Conservation (phyloP, 192 early-diverging fungal genomes). For the Funneliformis mosseae region DNA sequence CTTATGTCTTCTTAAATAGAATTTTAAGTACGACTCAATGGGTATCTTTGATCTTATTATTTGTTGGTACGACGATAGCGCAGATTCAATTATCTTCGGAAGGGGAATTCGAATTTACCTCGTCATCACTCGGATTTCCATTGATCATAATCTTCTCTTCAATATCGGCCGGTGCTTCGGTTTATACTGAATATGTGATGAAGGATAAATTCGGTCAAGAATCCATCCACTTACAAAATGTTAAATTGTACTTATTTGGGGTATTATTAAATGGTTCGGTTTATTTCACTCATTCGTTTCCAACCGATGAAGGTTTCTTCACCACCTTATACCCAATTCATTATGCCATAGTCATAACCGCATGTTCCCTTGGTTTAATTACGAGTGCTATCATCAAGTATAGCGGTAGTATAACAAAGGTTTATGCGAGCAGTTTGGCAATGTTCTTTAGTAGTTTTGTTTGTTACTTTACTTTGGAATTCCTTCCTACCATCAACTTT, state of each 20-base stretch:
- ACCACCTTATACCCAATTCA: slow-evolving; percentile 39
- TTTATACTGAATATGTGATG: slow-evolving; percentile 49
- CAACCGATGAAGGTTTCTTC: slow-evolving; percentile 31
- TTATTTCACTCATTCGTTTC: slow-evolving; percentile 33
- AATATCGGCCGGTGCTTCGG: slow-evolving; percentile 41
- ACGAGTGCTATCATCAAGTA: slow-evolving; percentile 48
- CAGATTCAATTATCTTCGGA: slow-evolving; percentile 39
- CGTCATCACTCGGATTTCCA: slow-evolving; percentile 38
- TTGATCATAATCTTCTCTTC: slow-evolving; percentile 43
- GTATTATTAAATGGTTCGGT: slow-evolving; percentile 43
- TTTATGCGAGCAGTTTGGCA: slow-evolving; percentile 44
- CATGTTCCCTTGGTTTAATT: slow-evolving; percentile 40
- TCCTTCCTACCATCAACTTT: slow-evolving; percentile 38
- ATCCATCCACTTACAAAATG: slow-evolving; percentile 46
- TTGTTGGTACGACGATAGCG: slow-evolving; percentile 39
- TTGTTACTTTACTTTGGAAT: slow-evolving; percentile 37
- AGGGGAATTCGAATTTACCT: slow-evolving; percentile 31
- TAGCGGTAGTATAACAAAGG: slow-evolving; percentile 45
- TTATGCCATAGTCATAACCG: slow-evolving; percentile 37
- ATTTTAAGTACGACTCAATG: slow-evolving; percentile 37
- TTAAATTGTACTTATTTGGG: slow-evolving; percentile 47
- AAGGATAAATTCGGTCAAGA: slow-evolving; percentile 42
- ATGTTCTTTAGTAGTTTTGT: slow-evolving; percentile 47
- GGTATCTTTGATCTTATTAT: slow-evolving; percentile 39
- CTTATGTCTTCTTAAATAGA: slow-evolving; percentile 39